These are phyloP conservation scores for Neobulgaria alba DNA, from an alignment of 2,329 filamentous ascomycete genomes.

Conservation along the genomic window DNA sequence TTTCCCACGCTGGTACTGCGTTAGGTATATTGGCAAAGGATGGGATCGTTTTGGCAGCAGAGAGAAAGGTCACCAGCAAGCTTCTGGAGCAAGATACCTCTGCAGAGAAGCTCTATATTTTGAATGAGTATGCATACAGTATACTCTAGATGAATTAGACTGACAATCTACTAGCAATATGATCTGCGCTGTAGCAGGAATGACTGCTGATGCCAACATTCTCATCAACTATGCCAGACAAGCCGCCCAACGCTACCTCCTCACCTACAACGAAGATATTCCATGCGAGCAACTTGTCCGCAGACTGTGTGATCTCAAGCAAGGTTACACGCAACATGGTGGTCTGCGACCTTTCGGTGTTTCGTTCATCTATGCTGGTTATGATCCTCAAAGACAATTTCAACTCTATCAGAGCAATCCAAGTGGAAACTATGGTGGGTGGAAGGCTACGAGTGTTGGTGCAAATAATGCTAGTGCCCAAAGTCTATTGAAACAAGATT, in stretches of 20 bases:
- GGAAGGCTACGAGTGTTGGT: slow-evolving; percentile 97
- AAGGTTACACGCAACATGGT: slow-evolving; percentile 98
- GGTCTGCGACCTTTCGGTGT: slow-evolving; percentile 97
- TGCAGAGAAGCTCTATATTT: slow-evolving; percentile 98
- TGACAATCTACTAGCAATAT: slow-evolving; percentile 64
- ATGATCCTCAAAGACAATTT: slow-evolving; percentile 92
- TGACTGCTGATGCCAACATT: slow-evolving; percentile 99
- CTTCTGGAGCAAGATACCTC: slow-evolving; percentile 98
- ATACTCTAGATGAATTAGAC: background rate
- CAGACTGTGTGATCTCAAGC: slow-evolving; percentile 93
- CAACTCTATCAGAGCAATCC: slow-evolving; percentile 99
- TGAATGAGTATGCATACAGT: slow-evolving; percentile 71
- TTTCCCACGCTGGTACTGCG: slow-evolving; percentile 95
- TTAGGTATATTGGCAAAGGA: slow-evolving; percentile 95
- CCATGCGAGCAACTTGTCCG: slow-evolving; percentile 98
- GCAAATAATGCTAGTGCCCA: slow-evolving; percentile 98
- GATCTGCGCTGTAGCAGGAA: slow-evolving; percentile 98
- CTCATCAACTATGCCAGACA: slow-evolving; percentile 99
- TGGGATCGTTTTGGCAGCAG: slow-evolving; percentile 94
- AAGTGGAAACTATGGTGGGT: slow-evolving; percentile 96
- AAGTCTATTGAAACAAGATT: slow-evolving; percentile 96
- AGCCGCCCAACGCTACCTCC: slow-evolving; percentile 92
- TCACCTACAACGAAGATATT: slow-evolving; percentile 99
- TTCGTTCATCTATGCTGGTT: slow-evolving; percentile 98
- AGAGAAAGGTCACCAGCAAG: slow-evolving; percentile 99